Evolutionary conservation across 306 rosid genomes (phyloP).

Genomic region (Prunus kanzakura): DNA sequence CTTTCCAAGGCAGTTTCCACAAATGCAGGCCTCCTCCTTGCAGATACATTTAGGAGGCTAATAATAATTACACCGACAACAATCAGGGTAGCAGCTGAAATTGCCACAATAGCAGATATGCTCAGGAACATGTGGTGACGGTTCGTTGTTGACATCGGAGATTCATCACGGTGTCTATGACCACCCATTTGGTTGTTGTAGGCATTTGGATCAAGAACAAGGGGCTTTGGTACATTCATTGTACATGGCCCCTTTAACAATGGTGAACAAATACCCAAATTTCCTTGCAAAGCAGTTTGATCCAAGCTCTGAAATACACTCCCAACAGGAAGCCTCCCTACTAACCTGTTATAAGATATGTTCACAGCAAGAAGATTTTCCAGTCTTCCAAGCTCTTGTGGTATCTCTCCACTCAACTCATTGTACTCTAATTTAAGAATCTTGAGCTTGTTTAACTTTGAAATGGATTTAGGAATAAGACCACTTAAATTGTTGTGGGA

Average conservation of each 20-base stretch:
- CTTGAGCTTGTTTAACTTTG: conserved; percentile 63
- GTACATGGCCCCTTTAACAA: conserved; percentile 84
- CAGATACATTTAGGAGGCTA: conserved; percentile 63
- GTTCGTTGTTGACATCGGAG: conserved; percentile 15
- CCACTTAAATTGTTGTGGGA: conserved; percentile 77
- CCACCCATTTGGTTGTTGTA: conserved; percentile 46
- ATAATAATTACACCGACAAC: conserved; percentile 66
- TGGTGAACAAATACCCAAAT: conserved; percentile 82
- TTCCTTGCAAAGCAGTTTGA: conserved; percentile 83
- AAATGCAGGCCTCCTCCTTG: conserved; percentile 63
- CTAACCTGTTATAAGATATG: conserved; percentile 73
- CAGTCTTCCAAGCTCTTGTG: conserved; percentile 77
- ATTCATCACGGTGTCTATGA: conserved; percentile 33
- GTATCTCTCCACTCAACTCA: conserved; percentile 84
- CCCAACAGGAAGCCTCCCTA: conserved; percentile 79
- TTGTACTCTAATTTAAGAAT: conserved; percentile 75
- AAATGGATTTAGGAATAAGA: conserved; percentile 62
- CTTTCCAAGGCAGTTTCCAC: conserved; percentile 83
- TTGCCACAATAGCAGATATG: conserved; percentile 75
- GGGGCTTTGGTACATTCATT: conserved; percentile 86
- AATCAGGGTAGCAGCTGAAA: conserved; percentile 66
- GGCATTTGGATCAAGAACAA: conserved; percentile 84
- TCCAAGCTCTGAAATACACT: conserved; percentile 70
- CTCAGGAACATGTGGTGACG: conserved; percentile 70
- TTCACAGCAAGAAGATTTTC: conserved; percentile 80